Evolutionary conservation across 208 protist species (phyloP).

Genomic region (Trypanosoma lewisi): DNA sequence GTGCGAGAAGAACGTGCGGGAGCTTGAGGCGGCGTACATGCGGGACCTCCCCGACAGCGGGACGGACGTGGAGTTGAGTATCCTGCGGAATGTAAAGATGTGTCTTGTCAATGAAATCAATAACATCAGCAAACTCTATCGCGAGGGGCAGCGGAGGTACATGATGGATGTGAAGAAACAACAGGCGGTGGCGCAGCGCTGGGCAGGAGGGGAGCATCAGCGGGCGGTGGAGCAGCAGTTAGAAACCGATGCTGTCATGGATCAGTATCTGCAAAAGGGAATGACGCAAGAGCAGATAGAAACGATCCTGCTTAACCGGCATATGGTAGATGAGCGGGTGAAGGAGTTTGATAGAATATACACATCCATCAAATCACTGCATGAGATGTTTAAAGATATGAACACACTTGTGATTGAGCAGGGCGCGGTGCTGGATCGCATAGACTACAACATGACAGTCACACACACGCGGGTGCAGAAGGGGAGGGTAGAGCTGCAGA

Average conservation of each 20-base stretch:
- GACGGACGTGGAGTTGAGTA: slow-evolving; percentile 85
- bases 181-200: slow-evolving; percentile 79
- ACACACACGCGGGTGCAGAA: slow-evolving; percentile 83
- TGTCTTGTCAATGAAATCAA: slow-evolving; percentile 89
- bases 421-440: slow-evolving; percentile 92
- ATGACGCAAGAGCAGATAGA: slow-evolving; percentile 93
- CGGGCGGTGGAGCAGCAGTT: slow-evolving; percentile 85
- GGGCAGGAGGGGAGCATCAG: slow-evolving; percentile 79
- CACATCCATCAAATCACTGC: slow-evolving; percentile 91
- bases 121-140: slow-evolving; percentile 84
- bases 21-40: slow-evolving; percentile 70
- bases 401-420: slow-evolving; percentile 93
- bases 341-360: slow-evolving; percentile 93
- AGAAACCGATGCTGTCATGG: slow-evolving; percentile 82
- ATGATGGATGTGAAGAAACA: slow-evolving; percentile 92
- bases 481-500: slow-evolving; percentile 77
- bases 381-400: slow-evolving; percentile 95
- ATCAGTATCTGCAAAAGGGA: slow-evolving; percentile 89
- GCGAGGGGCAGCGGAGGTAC: slow-evolving; percentile 89
- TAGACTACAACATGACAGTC: slow-evolving; percentile 95
- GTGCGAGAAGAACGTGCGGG: slow-evolving; percentile 68
- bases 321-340: slow-evolving; percentile 89
- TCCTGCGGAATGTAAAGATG: slow-evolving; percentile 92
- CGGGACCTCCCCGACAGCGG: slow-evolving; percentile 78
- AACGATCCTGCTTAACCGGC: slow-evolving; percentile 88